Conservation (phyloP, 2,329 filamentous ascomycete genomes). For the Paraconiothyrium brasiliense region DNA sequence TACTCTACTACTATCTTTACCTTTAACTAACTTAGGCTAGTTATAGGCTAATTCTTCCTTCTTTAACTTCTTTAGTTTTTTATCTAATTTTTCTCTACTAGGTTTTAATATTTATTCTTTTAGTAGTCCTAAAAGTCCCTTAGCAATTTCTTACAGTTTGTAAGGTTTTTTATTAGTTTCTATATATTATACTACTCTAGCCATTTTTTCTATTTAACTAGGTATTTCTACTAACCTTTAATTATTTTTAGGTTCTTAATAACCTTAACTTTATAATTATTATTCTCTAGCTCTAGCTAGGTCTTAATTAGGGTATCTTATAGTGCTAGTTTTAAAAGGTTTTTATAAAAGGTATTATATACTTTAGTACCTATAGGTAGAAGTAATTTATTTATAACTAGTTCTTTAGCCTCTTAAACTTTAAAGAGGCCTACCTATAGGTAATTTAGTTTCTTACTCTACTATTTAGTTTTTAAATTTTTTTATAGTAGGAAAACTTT, state of each 20-base stretch:
- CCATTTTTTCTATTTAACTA: constrained; percentile 16
- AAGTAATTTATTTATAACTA: background rate
- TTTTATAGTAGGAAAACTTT: constrained; percentile 16
- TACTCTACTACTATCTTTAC: background rate
- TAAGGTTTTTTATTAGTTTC: constrained; percentile 6
- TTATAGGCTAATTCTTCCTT: too few relatives aligned
- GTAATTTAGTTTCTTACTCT: constrained; percentile 9
- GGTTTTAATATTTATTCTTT: too few relatives aligned
- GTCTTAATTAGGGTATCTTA: constrained; percentile 1
- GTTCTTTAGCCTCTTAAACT: constrained; percentile 7
- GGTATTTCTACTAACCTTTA: constrained; percentile 14
- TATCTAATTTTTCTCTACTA: too few relatives aligned
- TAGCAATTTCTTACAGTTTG: constrained; percentile 6
- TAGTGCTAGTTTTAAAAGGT: constrained; percentile 2
- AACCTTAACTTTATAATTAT: constrained; percentile 10
- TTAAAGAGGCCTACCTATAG: constrained; percentile 1
- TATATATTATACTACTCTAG: constrained; percentile 9
- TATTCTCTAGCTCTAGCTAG: constrained; percentile 12
- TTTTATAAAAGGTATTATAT: constrained; percentile 4
- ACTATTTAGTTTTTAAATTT: too few relatives aligned
- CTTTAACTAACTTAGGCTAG: too few relatives aligned
- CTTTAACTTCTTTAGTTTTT: too few relatives aligned
- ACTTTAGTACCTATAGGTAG: background rate
- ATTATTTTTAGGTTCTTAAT: constrained; percentile 10
- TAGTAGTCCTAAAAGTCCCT: too few relatives aligned